Percentiles rank a stretch among this genome's conserved stretches.
These are phyloP conservation scores for Vicia faba DNA, from an alignment of 306 rosid species.

Conservation along the genomic window DNA sequence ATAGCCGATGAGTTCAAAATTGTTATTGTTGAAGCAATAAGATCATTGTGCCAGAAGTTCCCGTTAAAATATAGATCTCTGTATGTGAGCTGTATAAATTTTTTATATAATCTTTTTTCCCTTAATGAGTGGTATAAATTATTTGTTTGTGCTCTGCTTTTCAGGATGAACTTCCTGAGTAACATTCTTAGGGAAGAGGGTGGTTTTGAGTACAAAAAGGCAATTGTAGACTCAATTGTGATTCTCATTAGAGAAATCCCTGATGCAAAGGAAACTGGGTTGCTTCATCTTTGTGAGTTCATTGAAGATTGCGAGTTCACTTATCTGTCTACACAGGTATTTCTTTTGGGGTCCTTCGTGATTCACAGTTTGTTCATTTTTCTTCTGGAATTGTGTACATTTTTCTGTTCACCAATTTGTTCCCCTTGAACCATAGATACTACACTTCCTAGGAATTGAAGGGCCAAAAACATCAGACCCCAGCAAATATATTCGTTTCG, in stretches of 20 bases:
- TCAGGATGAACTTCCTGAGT: slow-evolving; percentile 96
- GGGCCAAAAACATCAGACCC: slow-evolving; percentile 99
- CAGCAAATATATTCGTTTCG: slow-evolving; percentile 87
- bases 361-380: slow-evolving; percentile 26
- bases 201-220: slow-evolving; percentile 97
- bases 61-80: slow-evolving; percentile 90
- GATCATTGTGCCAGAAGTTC: slow-evolving; percentile 92
- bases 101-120: background rate
- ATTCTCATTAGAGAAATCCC: slow-evolving; percentile 95
- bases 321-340: slow-evolving; percentile 98
- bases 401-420: slow-evolving; percentile 26
- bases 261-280: slow-evolving; percentile 89
- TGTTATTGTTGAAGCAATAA: slow-evolving; percentile 97
- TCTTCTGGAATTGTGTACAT: slow-evolving; percentile 25
- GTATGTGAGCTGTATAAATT: slow-evolving; percentile 43
- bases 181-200: slow-evolving; percentile 98
- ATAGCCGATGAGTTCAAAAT: slow-evolving; percentile 98
- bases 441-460: slow-evolving; percentile 95
- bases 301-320: slow-evolving; percentile 99
- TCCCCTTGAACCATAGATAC: slow-evolving; percentile 61
- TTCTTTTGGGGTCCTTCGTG: slow-evolving; percentile 33
- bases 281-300: slow-evolving; percentile 99
- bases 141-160: slow-evolving; percentile 30
- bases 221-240: slow-evolving; percentile 97
- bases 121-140: slow-evolving; percentile 31